These are phyloP conservation scores for Leccinum imitatum DNA, from an alignment of 768 basidiomycete genomes.

Conservation along the genomic window DNA sequence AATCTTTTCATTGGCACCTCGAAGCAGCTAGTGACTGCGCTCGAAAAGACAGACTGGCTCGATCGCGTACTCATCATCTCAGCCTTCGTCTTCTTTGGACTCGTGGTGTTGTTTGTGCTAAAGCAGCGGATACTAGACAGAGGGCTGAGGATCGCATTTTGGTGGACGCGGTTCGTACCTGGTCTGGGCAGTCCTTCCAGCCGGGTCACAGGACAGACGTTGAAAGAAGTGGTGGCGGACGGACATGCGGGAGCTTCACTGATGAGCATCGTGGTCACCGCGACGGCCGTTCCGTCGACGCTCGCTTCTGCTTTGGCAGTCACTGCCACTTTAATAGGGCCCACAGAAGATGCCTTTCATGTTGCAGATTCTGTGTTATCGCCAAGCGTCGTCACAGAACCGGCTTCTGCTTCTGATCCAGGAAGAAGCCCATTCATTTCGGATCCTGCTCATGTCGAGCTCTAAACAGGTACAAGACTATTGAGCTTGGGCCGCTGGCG, in stretches of 20 bases:
- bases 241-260: background rate
- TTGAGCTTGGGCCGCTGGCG: background rate
- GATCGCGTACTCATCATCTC: conserved; percentile 86
- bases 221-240: conserved; percentile 11
- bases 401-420: background rate
- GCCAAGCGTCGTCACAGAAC: background rate
- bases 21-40: conserved; percentile 78
- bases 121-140: conserved; percentile 86
- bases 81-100: conserved; percentile 78
- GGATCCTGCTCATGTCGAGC: conserved; percentile 16
- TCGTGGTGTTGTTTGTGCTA: conserved; percentile 83
- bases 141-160: conserved; percentile 75
- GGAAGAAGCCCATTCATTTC: background rate
- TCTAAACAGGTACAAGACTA: conserved; percentile 11
- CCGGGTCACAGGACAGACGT: background rate
- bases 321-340: conserved; percentile 1
- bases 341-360: background rate
- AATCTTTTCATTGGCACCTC: conserved; percentile 72
- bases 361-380: conserved; percentile 1
- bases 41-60: conserved; percentile 89
- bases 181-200: conserved; percentile 3
- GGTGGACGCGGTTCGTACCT: conserved; percentile 84
- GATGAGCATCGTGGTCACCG: conserved; percentile 8
- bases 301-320: conserved; percentile 13
- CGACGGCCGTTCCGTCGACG: conserved; percentile 7